Conservation (phyloP, 2,329 filamentous ascomycete species). For the Hymenoscyphus albidus region DNA sequence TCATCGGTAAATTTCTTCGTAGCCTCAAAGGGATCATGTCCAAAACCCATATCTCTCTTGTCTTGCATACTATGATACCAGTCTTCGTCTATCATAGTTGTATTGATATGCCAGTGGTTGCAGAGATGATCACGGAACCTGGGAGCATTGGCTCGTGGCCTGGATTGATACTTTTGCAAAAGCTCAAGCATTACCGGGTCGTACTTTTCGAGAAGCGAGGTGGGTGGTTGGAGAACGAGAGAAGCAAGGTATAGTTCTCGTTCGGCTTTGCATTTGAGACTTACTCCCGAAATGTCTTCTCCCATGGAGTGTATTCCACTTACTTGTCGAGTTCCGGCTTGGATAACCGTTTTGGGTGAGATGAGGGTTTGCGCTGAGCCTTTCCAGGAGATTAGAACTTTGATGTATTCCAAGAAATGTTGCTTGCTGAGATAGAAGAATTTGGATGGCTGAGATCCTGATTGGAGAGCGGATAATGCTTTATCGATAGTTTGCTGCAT, state of each 20-base stretch:
- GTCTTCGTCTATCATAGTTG: slow-evolving; percentile 11
- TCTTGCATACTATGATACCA: slow-evolving; percentile 7
- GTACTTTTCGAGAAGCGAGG: slow-evolving; percentile 9
- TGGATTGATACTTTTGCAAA: slow-evolving; percentile 10
- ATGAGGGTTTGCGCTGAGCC: slow-evolving; percentile 7
- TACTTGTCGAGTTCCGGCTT: slow-evolving; percentile 1
- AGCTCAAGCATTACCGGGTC: slow-evolving; percentile 12
- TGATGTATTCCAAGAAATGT: slow-evolving; percentile 12
- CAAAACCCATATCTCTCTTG: slow-evolving; percentile 8
- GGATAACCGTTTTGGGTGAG: slow-evolving; percentile 4
- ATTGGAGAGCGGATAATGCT: slow-evolving; percentile 9
- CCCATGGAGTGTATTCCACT: too few relatives aligned
- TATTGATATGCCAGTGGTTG: slow-evolving; percentile 14
- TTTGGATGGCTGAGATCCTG: slow-evolving; percentile 9
- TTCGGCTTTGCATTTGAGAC: slow-evolving; percentile 2
- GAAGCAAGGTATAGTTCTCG: slow-evolving; percentile 11
- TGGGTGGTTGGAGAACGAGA: slow-evolving; percentile 12
- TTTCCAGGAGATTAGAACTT: slow-evolving; percentile 13
- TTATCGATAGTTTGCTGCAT: slow-evolving; percentile 9
- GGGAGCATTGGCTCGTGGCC: not conserved
- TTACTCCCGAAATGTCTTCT: not conserved
- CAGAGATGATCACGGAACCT: slow-evolving; percentile 12
- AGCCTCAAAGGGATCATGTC: slow-evolving; percentile 13
- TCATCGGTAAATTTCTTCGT: slow-evolving; percentile 1
- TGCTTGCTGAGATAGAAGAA: slow-evolving; percentile 15